Evolutionary conservation across 352 stramenopile species (phyloP).

Genomic region (Pythium oligandrum): DNA sequence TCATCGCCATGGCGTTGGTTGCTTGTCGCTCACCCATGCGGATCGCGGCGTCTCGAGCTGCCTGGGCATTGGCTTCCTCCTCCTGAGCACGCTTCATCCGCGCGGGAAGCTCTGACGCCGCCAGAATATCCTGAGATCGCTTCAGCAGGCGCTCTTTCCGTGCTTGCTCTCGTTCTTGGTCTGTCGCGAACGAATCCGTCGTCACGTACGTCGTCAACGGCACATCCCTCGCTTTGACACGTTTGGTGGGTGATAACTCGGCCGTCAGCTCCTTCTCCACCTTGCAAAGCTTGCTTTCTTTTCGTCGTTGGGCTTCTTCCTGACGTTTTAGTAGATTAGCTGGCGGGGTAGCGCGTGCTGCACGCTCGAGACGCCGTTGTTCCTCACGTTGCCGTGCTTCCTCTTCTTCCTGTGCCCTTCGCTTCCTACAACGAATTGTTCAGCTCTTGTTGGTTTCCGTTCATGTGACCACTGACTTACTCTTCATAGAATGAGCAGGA

Average conservation of each 20-base stretch:
- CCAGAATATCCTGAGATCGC: conserved; percentile 40
- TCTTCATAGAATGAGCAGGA: conserved; percentile 59
- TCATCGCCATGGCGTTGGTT: conserved; percentile 20
- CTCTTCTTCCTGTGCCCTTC: conserved; percentile 31
- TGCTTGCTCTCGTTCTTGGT: conserved; percentile 27
- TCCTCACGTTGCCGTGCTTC: conserved; percentile 10
- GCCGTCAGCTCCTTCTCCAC: conserved; percentile 31
- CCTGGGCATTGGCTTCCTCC: conserved; percentile 3
- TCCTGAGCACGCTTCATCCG: conserved; percentile 37
- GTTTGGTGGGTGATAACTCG: conserved; percentile 32
- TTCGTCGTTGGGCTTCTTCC: conserved; percentile 29
- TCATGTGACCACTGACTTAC: conserved; percentile 3
- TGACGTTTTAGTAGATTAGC: conserved; percentile 53
- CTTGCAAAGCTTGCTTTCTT: conserved; percentile 29
- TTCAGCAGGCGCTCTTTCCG: conserved; percentile 47
- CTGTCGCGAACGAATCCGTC: conserved; percentile 12
- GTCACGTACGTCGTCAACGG: conserved; percentile 49
- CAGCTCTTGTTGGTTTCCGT: too few species aligned
- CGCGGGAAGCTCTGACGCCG: conserved; percentile 35
- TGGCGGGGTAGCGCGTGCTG: conserved; percentile 35
- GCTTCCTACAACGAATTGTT: conserved; percentile 27
- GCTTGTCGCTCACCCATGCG: neutral
- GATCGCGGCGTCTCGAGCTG: neutral
- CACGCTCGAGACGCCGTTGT: conserved; percentile 31
- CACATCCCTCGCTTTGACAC: conserved; percentile 41